A percentile compares a stretch with the other conserved stretches of the same genome.
Conservation (phyloP, 106 monocot species). For the Allium fistulosum region DNA sequence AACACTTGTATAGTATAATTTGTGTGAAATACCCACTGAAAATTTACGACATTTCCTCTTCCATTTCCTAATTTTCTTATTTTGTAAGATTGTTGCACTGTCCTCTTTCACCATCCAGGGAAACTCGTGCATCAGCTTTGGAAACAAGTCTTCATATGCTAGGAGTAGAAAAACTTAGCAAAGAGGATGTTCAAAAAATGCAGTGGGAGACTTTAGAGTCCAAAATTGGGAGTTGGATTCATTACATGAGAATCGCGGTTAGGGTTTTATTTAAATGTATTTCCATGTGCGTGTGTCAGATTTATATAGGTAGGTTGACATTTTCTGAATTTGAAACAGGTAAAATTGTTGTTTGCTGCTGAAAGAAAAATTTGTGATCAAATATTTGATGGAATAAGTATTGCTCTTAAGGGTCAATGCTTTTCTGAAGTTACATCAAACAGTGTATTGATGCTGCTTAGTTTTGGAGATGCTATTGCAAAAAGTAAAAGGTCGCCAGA, state of each 20-base stretch:
- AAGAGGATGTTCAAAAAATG: conserved; percentile 96
- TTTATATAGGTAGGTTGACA: too few relatives aligned
- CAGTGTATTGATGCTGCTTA: conserved; percentile 72
- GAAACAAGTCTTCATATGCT: conserved; percentile 70
- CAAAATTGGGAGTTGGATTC: conserved; percentile 95
- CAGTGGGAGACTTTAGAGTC: conserved; percentile 85
- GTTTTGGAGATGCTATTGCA: conserved; percentile 97
- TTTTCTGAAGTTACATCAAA: conserved; percentile 80
- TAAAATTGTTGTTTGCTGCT: conserved; percentile 86
- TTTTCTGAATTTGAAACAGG: conserved; percentile 36
- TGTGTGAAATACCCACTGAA: too few relatives aligned
- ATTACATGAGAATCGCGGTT: conserved; percentile 95
- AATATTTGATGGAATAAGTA: conserved; percentile 68
- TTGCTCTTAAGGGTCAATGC: conserved; percentile 58
- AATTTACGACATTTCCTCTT: too few relatives aligned
- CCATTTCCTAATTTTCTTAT: too few relatives aligned
- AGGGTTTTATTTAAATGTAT: conserved; percentile 4
- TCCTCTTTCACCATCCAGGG: conserved; percentile 32
- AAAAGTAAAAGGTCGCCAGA: conserved; percentile 92
- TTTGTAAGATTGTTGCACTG: too few relatives aligned
- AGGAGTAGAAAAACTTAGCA: conserved; percentile 79
- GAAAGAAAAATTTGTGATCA: conserved; percentile 88
- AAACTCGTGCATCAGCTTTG: conserved; percentile 57
- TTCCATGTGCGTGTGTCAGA: not conserved
- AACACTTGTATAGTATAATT: too few relatives aligned